Evolutionary conservation across 139 green algal species (phyloP).

Genomic region (Parachlorella kessleri): DNA sequence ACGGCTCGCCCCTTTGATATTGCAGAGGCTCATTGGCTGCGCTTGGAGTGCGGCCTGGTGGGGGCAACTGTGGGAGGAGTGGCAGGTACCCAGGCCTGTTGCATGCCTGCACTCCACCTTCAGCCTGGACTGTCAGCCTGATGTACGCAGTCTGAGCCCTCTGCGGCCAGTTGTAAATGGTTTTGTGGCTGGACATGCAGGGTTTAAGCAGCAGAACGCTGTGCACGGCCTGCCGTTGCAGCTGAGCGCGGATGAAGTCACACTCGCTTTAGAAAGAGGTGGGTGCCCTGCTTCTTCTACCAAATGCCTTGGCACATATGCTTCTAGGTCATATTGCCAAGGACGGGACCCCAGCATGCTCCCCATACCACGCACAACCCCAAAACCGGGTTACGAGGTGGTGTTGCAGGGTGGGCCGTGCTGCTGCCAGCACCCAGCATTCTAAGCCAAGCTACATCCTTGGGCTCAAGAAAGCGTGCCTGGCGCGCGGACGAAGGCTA

Average conservation of each 20-base stretch:
- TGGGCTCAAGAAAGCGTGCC: not conserved
- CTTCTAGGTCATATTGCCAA: no score
- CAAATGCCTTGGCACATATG: no score
- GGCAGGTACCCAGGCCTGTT: conserved; percentile 24
- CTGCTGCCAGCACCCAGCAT: not conserved
- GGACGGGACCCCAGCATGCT: no score
- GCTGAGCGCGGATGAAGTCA: conserved; percentile 51
- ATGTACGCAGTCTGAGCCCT: no score
- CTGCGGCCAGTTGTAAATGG: no score
- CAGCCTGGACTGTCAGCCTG: not conserved
- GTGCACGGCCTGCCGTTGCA: conserved; percentile 56
- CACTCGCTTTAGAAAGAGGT: conserved; percentile 37
- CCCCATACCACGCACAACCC: no score
- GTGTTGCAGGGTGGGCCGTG: no score
- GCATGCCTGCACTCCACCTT: not conserved
- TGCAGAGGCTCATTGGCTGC: conserved; percentile 42
- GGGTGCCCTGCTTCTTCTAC: not conserved
- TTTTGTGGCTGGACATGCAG: no score
- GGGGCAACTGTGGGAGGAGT: conserved; percentile 59
- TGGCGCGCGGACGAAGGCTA: not conserved
- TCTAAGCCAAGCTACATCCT: not conserved
- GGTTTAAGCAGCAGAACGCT: conserved; percentile 61
- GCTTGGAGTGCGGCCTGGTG: conserved; percentile 38
- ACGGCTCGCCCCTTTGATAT: not conserved
- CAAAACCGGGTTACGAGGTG: no score